Base-by-base conservation (phyloP, 1,284 basidiomycete species). In the Boletellus dicymbophilus region DNA sequence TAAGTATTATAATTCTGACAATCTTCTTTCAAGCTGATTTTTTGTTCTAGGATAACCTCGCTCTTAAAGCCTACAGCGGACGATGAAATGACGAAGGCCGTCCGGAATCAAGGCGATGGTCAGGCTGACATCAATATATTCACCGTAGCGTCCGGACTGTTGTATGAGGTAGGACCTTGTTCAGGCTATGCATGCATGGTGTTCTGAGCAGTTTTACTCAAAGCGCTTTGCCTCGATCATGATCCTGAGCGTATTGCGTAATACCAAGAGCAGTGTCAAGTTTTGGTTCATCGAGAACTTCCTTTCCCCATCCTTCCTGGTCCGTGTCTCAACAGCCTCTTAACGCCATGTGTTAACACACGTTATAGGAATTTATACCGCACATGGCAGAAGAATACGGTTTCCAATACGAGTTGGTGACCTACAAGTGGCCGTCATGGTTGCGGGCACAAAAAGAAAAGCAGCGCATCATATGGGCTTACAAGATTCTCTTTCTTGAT, bases 281-380 rank as follows among this genome's bases (percentile, higher is more conserved):
- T 99, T 99, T 72, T 99, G 96, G 96, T 98, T 99, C 71, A 98
- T 99, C 58, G 93, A 98, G 66, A 99, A 99, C 72, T 99, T 98
- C 81, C 79, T 99, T 21, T 98, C 96, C 0, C 96, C 96, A 0
- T 93, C 95, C 0, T 99, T 99, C 82, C 77, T 98, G 52, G 92
- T 92, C 53, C 57, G 82, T 69, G 12, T 20, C 28, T 16, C 21
- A 39, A 27, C 3, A 9, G 2, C 16, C 6, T 25, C 37, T 27
- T 18, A 23, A 5, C 27, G 15, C 20, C 3, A 11, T 10, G 12
- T 27, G 27, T 51, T 57, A 49, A 68, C 31, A 34, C 3, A 8
- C 8, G 2, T 3, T 30, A 9, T 60, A 93, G 90, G 92, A 93
- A 79, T 97, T 98, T 69, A 90, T 98, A 47, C 96, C 96, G 0